Base-by-base conservation (phyloP, 345 rosid species). In the Eucalyptus leucophloia region DNA sequence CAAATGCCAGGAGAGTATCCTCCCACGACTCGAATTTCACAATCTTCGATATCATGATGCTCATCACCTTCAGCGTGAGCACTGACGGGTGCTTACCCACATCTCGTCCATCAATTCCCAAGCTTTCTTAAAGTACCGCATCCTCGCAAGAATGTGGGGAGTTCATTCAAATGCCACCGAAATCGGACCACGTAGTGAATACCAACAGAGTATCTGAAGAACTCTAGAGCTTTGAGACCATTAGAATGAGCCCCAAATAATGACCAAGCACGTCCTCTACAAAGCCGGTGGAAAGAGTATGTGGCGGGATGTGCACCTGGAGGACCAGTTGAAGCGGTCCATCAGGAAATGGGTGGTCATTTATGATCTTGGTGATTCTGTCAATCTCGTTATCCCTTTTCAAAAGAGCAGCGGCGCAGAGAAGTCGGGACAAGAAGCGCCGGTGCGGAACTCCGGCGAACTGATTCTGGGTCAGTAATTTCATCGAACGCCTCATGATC, bases 91-190 rank as follows among this genome's bases (percentile, higher is more conserved):
- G 92, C 3, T 30, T 9, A 80, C 90, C 54, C 91, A 88, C 32
- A 95, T 65, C 60, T 95, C 94, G 37, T 86, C 91, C 98, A 97
- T 95, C 88, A 98, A 91, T 40, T 91, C 95, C 99, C 99, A 97
- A n/a, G 97, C 99, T 88, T 95, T 93, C 90, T 95, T 96, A 86
- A 98, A 95, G 87, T 96, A 98, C 16, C 98, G 93, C 99, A 97
- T 98, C 62, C 98, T 91, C 6, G 95, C 86, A 80, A 98, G 97
- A 44, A 97, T 94, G 91, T 98, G 99, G 53, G 97, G 95, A 8
- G 98, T 95, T 91, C 95, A 96, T 87, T 97, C 99, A 45, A 98
- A 96, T 30, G 99, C 94, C 89, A 93, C 95, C 1, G 95, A 87
- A 37, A 92, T 94, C 15, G 97, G 96, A 90, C 88, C 47, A 12